Conservation (phyloP, 192 early-diverging fungal species). For the Diversispora epigaea region DNA sequence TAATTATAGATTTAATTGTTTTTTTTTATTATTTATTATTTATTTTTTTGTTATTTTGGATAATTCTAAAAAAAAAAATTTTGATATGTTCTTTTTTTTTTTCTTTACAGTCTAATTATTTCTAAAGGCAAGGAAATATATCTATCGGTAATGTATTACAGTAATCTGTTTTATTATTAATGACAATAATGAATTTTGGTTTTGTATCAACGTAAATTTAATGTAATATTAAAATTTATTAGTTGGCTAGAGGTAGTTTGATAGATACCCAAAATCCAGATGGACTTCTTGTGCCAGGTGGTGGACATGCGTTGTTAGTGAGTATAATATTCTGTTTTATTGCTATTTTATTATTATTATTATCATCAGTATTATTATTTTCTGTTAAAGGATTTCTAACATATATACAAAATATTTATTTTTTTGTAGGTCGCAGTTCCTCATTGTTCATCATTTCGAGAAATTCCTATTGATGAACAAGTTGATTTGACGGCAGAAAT, state of each 20-base stretch:
- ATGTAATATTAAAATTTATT: neutral
- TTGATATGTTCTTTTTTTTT: neutral
- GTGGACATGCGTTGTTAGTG: constrained; percentile 76
- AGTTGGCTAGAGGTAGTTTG: constrained; percentile 85
- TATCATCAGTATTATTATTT: too few relatives aligned
- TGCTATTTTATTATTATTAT: too few relatives aligned
- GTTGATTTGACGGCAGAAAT: constrained; percentile 48
- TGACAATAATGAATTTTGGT: neutral
- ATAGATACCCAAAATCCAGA: constrained; percentile 40
- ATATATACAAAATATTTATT: too few relatives aligned
- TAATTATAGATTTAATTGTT: neutral
- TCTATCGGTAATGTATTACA: constrained; percentile 45
- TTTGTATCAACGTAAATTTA: neutral
- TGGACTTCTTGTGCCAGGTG: constrained; percentile 59
- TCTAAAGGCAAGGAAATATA: constrained; percentile 82
- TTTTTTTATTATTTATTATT: neutral
- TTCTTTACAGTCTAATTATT: constrained; percentile 61
- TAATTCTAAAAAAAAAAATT: neutral
- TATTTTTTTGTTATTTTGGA: neutral
- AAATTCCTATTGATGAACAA: constrained; percentile 42
- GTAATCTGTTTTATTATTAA: neutral
- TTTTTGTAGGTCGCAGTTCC: constrained; percentile 49
- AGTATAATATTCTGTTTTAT: neutral
- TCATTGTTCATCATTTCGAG: constrained; percentile 49
- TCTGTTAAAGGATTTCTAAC: too few relatives aligned